phyloP scores from a whole-genome alignment of 352 stramenopile species.

The Phytophthora brassicae region DNA sequence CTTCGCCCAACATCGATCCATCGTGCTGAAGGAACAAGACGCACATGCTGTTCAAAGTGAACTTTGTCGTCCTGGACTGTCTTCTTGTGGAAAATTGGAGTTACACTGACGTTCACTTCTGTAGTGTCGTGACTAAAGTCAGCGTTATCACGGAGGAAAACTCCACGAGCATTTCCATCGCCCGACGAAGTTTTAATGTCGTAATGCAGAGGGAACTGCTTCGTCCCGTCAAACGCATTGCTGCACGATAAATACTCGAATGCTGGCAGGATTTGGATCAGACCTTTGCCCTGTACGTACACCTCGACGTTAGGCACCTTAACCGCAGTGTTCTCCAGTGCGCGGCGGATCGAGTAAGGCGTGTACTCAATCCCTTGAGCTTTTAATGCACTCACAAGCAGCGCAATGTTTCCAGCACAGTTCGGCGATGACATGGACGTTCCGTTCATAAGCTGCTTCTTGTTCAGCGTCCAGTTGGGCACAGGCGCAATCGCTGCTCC shows the following conservation, averaged over 20 bases:
- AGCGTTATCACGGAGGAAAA: slow-evolving; percentile 80
- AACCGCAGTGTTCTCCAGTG: slow-evolving; percentile 84
- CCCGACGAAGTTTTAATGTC: slow-evolving; percentile 51
- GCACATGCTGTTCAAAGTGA: slow-evolving; percentile 88
- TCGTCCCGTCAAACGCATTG: slow-evolving; percentile 67
- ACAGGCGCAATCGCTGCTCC: slow-evolving; percentile 94
- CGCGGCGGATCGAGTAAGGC: slow-evolving; percentile 86
- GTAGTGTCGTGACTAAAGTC: slow-evolving; percentile 80
- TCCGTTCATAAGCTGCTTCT: slow-evolving; percentile 96
- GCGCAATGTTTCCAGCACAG: slow-evolving; percentile 91
- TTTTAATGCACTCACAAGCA: slow-evolving; percentile 92
- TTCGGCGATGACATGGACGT: slow-evolving; percentile 97
- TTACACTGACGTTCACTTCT: slow-evolving; percentile 85
- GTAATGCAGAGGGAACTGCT: slow-evolving; percentile 59
- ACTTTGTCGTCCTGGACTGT: slow-evolving; percentile 80
- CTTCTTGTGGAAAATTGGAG: slow-evolving; percentile 88
- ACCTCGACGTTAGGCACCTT: slow-evolving; percentile 65
- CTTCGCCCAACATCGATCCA: slow-evolving; percentile 89
- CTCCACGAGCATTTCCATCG: slow-evolving; percentile 54
- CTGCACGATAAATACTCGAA: slow-evolving; percentile 60
- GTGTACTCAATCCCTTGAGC: slow-evolving; percentile 76
- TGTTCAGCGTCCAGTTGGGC: slow-evolving; percentile 95
- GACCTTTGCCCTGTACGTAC: slow-evolving; percentile 76
- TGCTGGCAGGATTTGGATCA: slow-evolving; percentile 80
- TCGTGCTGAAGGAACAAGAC: slow-evolving; percentile 71